Base-by-base conservation (phyloP, 371 early-diverging fungal species). In the Mortierella sp. region DNA sequence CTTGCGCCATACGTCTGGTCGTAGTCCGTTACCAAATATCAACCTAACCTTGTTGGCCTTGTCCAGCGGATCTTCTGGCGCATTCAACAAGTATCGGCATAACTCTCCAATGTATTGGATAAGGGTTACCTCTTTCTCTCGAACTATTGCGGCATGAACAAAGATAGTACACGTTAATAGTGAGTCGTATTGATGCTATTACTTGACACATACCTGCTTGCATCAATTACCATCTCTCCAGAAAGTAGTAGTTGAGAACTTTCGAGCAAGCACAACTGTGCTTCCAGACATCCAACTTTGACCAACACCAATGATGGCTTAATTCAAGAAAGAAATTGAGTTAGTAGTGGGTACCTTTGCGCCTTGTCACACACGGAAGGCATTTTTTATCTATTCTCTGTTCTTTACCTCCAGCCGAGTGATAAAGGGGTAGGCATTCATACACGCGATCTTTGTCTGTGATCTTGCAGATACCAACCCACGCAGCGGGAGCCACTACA, bases 1-100 rank as follows among this genome's bases (percentile, higher is more conserved):
- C 30, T 77, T 76, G 49, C 68, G 64, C 93, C 93, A 94, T 11
- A 93, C 83, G 61, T 94, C 94, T n/a, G 89, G 86, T 2, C 91
- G 84, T 76, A 94, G 86, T 6, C 93, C 94, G 72, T 94, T 93
- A 35, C 94, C 94, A 70, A 90, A 88, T 20, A 86, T 87, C 37
- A 90, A 64, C 16, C 87, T 84, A 35, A 91, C 84, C 12, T 77
- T 68, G 72, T 90, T 85, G 35, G 83, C 72, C 37, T 83, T 84
- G 60, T 93, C 93, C n/a, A 78, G 54, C 5, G 89, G 85, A 26
- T 76, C 52, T 8, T 85, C 75, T 0, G 91, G 90, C n/a, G 85
- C 87, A 52, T 85, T 78, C 24, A 90, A 59, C 24, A 94, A 80
- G 72, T 93, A 94, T 68, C 93, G 84, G 73, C 91, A 91, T 30